Base-by-base conservation (phyloP, 768 basidiomycete genomes). In the Boletus patriciae region DNA sequence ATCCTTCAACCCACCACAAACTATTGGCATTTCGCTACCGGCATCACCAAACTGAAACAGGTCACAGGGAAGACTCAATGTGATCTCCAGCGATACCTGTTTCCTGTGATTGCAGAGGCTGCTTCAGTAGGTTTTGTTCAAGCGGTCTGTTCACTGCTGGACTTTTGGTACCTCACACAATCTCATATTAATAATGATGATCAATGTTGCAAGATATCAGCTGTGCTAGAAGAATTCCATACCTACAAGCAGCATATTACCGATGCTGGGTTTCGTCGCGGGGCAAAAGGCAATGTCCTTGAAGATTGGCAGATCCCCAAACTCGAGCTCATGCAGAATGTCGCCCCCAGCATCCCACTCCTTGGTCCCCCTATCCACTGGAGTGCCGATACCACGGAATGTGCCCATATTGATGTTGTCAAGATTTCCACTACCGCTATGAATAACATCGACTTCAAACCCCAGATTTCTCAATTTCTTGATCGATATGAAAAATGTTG, bases 291-390 rank as follows among this genome's bases (percentile, higher is more conserved):
- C 27, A 52, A 66, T 6, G 42, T 66, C 1, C 70, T 74, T 34
- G 40, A 71, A 10, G 57, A 77, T 46, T 79, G 72, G 64, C 46
- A 72, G 10, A 78, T 80, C 42, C 78, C 75, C 1, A n/a, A 80
- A 80, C 70, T 79, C 4, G 72, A 77, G 40, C 60, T 75, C 16
- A 57, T 77, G 23, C 74, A 76, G 19, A 73, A 68, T 41, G 66
- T 78, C 7, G 54, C 65, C 10, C 50, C 58, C 0, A 73, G 62
- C 51, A 74, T 76, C 10, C 47, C 52, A 7, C 34, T 49, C n/a
- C 62, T 66, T 18, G 74, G 77, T 0, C 63, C 61, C 4, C 47
- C 70, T 6, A 65, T 69, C 5, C 72, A 78, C 48, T 76, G 68
- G 70, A 71, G 73, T 44, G 69, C 72, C 0, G 70, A 80, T 61